Evolutionary conservation across 2,329 filamentous ascomycete species (phyloP), one percentile per base, ranked within the genome.

Genomic region (Hymenotorrendiella dingleyae): DNA sequence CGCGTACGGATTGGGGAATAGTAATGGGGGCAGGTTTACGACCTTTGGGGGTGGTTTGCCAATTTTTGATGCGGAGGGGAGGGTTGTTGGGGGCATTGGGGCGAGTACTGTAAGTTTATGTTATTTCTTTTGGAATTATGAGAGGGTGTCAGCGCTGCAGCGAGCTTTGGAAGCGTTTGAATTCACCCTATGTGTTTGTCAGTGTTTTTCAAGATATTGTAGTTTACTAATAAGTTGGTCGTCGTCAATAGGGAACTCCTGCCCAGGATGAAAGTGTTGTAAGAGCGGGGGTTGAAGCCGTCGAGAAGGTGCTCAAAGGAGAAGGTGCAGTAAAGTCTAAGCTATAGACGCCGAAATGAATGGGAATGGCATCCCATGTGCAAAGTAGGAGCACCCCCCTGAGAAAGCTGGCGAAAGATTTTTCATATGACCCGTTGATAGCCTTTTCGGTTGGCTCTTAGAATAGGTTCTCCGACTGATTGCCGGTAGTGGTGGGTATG

Each of bases 11-110:
- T 71, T 73, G 28, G 68, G 71, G 33, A 69, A 72, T 36, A 69
- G 60, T 19, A 77, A 78, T 55, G 68, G 68, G 10, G 73, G 73
- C 5, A 55, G 71, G 32, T 78, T 78, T 47, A 71, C 61, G 55
- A 67, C 72, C 6, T 72, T 77, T 53, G 73, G 69, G 2, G 73
- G 74, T 7, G 74, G 73, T 1, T 54, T 77, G 4, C 73, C 73
- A 4, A 69, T 78, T 50, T 51, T 65, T 27, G 63, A 70, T 28
- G 43, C 43, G 30, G 56, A 69, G 38, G 72, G 72, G 3, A 59
- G 64, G 26, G 67, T 75, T 4, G 64, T 77, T 2, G 74, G 74
- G 0, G 74, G 72, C 3, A 65, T 78, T 45, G 39, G 39, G 5
- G 39, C 32, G 21, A 42, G 39, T 35, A 42, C 23, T 22, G 41